Evolutionary conservation across 148 eudicot genomes (phyloP), one percentile per base, ranked within the genome.

Genomic region (Rhododendron kiyosumense): DNA sequence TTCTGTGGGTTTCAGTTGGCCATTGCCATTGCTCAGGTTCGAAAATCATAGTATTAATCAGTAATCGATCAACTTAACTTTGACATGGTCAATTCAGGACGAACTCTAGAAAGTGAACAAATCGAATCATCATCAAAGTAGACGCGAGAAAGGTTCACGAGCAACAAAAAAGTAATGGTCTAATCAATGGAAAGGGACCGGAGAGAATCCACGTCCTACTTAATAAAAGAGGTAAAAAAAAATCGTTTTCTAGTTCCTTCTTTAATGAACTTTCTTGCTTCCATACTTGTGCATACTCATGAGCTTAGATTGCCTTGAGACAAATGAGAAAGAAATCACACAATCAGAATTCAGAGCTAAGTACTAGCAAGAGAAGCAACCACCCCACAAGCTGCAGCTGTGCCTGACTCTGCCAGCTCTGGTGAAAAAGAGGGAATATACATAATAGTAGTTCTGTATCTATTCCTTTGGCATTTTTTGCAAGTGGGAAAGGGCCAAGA

Each of bases 381-480:
- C 81, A 46, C 51, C 81, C 81, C 15, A 24, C 51, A 10, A 46
- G 54, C 51, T 43, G 57, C 54, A 46, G 54, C 34, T 71, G 79
- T 24, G 48, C 46, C 79, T 73, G 45, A 4, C 22, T 77, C 69
- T 75, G 63, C 65, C 78, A 49, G 65, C 17, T 18, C 15, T 49
- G 81, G 63, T 74, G 80, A n/a, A 51, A 43, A 84, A 45, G 22
- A 73, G 59, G 69, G 79, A 24, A 84, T 36, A 28, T 73, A 74
- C 63, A 41, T 32, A 4, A 41, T 32, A 11, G 20, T 32, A 11
- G 20, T 5, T 84, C 15, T 73, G 85, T 84, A 74, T 74, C 59
- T 22, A 84, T 84, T 84, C 85, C 78, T 74, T 84, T 74, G 85
- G 85, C 85, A 49, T 65, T 18, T 54, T 49, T 71, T 73, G 63